Evolutionary conservation across 805 yeast species (phyloP).

Genomic region (Lipomyces sp.): DNA sequence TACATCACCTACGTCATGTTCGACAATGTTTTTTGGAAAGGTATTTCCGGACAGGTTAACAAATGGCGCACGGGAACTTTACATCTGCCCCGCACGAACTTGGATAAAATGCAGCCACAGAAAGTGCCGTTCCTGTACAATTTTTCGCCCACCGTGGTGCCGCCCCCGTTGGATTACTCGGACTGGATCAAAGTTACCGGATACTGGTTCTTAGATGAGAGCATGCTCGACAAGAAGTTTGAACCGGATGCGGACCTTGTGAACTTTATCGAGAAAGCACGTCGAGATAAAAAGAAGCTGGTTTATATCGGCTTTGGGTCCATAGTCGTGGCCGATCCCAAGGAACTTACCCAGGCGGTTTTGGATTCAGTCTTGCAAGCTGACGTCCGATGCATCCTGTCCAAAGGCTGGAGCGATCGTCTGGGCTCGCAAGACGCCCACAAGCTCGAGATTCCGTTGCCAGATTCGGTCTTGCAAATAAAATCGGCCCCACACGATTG

Average conservation of each 20-base stretch:
- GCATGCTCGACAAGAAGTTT: conserved; percentile 50
- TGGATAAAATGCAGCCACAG: conserved; percentile 72
- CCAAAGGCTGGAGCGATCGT: conserved; percentile 95
- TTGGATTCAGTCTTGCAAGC: conserved; percentile 78
- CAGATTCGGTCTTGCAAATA: conserved; percentile 67
- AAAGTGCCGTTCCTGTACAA: conserved; percentile 88
- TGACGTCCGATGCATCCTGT: conserved; percentile 82
- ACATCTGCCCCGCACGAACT: conserved; percentile 67
- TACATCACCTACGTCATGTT: conserved; percentile 90
- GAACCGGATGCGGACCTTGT: conserved; percentile 63
- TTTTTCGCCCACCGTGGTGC: conserved; percentile 84
- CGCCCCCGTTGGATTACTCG: conserved; percentile 90
- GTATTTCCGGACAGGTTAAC: conserved; percentile 84
- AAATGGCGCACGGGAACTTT: conserved; percentile 79
- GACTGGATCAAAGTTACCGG: conserved; percentile 98
- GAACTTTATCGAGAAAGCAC: conserved; percentile 67
- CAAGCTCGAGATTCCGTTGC: conserved; percentile 55
- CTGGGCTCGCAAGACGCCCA: conserved; percentile 50
- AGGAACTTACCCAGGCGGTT: conserved; percentile 74
- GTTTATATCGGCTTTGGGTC: conserved; percentile 97
- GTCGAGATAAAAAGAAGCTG: conserved; percentile 63
- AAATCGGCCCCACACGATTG: conserved; percentile 91
- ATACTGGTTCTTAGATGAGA: conserved; percentile 88
- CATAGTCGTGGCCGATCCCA: conserved; percentile 85
- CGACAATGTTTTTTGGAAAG: conserved; percentile 93